phyloP scores from a whole-genome alignment of 768 basidiomycete genomes.

The Mycena rebaudengoi region DNA sequence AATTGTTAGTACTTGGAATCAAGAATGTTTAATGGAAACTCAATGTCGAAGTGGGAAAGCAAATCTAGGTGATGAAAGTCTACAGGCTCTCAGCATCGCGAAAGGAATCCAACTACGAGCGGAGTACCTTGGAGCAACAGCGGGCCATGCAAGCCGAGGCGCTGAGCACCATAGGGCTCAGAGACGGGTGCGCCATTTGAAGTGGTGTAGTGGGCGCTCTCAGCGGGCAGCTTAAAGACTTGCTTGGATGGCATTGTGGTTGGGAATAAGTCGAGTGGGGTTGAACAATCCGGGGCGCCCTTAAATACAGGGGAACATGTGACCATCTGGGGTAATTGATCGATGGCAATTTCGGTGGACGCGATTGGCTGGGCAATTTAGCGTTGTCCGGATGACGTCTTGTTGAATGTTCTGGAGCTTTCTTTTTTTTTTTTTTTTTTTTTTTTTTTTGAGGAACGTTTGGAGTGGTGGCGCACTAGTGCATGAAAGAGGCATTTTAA shows the following conservation, averaged over 20 bases:
- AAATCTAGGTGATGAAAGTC: constrained; percentile 92
- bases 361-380: too few species aligned
- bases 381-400: too few species aligned
- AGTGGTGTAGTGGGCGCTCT: constrained; percentile 76
- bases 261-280: constrained; percentile 16
- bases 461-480: too few species aligned
- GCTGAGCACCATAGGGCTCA: constrained; percentile 82
- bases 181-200: constrained; percentile 82
- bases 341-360: too few species aligned
- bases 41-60: constrained; percentile 91
- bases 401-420: too few species aligned
- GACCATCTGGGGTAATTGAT: too few species aligned
- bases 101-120: neutral
- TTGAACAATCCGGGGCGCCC: too few species aligned
- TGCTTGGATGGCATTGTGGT: constrained; percentile 69
- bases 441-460: too few species aligned
- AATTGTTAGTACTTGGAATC: neutral
- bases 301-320: too few species aligned
- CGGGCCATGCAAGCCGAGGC: constrained; percentile 79
- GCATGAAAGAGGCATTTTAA: too few species aligned
- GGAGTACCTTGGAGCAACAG: constrained; percentile 84
- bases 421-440: too few species aligned
- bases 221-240: constrained; percentile 61
- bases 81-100: constrained; percentile 38
- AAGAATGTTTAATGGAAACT: neutral